These are phyloP conservation scores for Lunasporangiospora selenospora DNA, from an alignment of 192 early-diverging fungal species.

Conservation along the genomic window DNA sequence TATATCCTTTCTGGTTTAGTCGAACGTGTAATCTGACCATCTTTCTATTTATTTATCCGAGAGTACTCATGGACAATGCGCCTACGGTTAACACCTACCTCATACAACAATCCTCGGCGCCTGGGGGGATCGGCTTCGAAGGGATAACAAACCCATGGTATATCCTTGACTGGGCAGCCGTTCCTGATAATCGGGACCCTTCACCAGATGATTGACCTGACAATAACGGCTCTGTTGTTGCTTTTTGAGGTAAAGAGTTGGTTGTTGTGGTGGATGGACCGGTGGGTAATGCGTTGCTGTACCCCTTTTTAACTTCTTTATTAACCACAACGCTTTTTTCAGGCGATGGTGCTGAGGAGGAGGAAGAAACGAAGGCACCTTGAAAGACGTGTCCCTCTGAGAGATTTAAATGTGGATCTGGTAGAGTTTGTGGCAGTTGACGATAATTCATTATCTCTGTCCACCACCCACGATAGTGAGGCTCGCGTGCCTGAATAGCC, in stretches of 20 bases:
- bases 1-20: too few species aligned
- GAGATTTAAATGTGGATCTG: slow-evolving; percentile 7
- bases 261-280: background rate
- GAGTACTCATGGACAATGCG: too few species aligned
- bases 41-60: too few species aligned
- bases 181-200: slow-evolving; percentile 4
- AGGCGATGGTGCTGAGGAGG: background rate
- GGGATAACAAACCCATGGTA: slow-evolving; percentile 40
- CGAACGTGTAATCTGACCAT: too few species aligned
- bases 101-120: slow-evolving; percentile 46
- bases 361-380: background rate
- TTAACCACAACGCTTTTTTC: too few species aligned
- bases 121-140: slow-evolving; percentile 31
- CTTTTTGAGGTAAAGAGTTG: too few species aligned
- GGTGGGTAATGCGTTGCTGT: slow-evolving; percentile 6
- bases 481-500: slow-evolving; percentile 19
- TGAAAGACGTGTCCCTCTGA: slow-evolving; percentile 24
- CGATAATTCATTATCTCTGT: slow-evolving; percentile 30
- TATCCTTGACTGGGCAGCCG: background rate
- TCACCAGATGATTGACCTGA: too few species aligned
- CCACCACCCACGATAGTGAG: slow-evolving; percentile 45
- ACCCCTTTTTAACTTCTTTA: slow-evolving; percentile 16
- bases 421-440: slow-evolving; percentile 6
- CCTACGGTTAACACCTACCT: too few species aligned
- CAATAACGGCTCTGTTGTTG: too few species aligned